Percentiles rank a stretch among this genome's conserved stretches.
phyloP scores from a whole-genome alignment of 805 yeast genomes.

The Wickerhamomyces chaumierensis region DNA sequence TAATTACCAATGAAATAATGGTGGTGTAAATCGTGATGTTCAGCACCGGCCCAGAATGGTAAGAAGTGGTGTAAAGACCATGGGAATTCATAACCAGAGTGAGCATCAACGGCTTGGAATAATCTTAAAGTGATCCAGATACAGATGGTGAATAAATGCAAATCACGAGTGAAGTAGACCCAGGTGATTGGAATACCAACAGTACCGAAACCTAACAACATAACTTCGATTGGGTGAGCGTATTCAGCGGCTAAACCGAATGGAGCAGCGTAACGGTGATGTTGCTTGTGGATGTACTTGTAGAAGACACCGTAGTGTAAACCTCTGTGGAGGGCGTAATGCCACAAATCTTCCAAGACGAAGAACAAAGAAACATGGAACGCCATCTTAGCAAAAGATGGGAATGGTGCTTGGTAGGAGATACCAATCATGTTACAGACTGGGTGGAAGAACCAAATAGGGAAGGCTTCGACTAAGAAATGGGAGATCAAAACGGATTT shows the following conservation, averaged over 20 bases:
- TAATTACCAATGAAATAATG: conserved; percentile 90
- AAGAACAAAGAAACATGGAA: conserved; percentile 70
- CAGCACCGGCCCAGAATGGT: conserved; percentile 97
- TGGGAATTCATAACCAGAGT: conserved; percentile 96
- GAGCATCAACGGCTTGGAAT: conserved; percentile 93
- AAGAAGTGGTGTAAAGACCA: conserved; percentile 84
- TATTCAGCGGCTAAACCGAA: conserved; percentile 94
- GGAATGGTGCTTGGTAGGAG: conserved; percentile 72
- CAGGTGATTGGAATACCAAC: conserved; percentile 86
- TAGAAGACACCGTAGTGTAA: conserved; percentile 82
- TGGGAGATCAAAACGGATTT: conserved; percentile 76
- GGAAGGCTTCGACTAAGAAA: conserved; percentile 84
- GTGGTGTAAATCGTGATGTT: conserved; percentile 94
- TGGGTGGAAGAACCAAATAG: conserved; percentile 94
- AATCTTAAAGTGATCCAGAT: conserved; percentile 79
- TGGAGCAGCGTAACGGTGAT: conserved; percentile 94
- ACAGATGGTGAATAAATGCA: conserved; percentile 80
- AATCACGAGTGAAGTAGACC: conserved; percentile 59
- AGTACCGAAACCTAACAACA: conserved; percentile 84
- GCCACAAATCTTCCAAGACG: conserved; percentile 88
- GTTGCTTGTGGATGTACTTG: conserved; percentile 90
- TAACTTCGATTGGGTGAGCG: conserved; percentile 93
- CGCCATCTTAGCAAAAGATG: conserved; percentile 42
- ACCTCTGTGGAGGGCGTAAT: conserved; percentile 85
- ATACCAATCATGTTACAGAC: conserved; percentile 73